Conservation (phyloP, 1,139 yeast genomes). For the Diutina rugosa region DNA sequence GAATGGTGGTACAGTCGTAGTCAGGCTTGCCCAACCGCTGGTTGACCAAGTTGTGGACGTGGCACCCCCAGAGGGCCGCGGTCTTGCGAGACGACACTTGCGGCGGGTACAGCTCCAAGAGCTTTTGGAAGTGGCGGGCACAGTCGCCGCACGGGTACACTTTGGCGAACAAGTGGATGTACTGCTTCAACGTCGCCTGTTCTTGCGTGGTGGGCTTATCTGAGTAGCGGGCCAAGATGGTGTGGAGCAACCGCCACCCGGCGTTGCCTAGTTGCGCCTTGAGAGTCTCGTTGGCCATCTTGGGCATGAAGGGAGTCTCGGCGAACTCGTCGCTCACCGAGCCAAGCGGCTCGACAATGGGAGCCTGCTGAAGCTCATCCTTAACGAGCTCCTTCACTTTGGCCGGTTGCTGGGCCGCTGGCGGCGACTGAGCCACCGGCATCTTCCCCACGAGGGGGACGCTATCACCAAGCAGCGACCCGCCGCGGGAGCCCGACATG, state of each 20-base stretch:
- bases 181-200: conserved; percentile 43
- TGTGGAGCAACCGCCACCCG: conserved; percentile 80
- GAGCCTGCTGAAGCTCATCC: background rate
- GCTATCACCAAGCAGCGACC: conserved; percentile 12
- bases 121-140: conserved; percentile 74
- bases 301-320: conserved; percentile 66
- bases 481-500: conserved; percentile 12
- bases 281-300: conserved; percentile 54
- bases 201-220: conserved; percentile 60
- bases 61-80: conserved; percentile 96
- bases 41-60: conserved; percentile 69
- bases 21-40: conserved; percentile 51
- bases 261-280: conserved; percentile 75
- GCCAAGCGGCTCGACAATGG: background rate
- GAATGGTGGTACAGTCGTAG: conserved; percentile 74
- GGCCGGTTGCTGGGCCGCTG: background rate
- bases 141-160: conserved; percentile 93
- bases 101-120: conserved; percentile 67
- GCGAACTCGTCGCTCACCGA: conserved; percentile 11
- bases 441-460: conserved; percentile 12
- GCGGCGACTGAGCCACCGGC: background rate
- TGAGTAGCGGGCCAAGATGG: conserved; percentile 84
- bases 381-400: background rate
- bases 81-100: conserved; percentile 65
- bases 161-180: conserved; percentile 51